Evolutionary conservation across 2,329 filamentous ascomycete genomes (phyloP).

Genomic region (Penicillium glabrum): DNA sequence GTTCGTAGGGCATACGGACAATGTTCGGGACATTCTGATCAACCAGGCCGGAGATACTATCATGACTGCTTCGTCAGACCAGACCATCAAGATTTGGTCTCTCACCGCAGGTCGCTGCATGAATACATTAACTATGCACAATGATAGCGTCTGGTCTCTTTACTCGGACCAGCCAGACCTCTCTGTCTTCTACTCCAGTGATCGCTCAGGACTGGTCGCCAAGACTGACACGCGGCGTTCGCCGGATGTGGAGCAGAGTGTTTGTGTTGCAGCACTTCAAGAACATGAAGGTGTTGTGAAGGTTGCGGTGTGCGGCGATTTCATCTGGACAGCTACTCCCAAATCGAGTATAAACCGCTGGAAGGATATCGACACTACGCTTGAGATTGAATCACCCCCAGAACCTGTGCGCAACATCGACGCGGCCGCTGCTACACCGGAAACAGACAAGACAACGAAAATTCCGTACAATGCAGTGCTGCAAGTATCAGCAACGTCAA

Average conservation of each 20-base stretch:
- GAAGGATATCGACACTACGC: constrained; percentile 78
- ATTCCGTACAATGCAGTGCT: constrained; percentile 78
- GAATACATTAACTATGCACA: constrained; percentile 98
- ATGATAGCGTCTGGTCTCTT: constrained; percentile 95
- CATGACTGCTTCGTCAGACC: constrained; percentile 91
- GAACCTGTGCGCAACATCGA: constrained; percentile 48
- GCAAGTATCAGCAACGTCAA: constrained; percentile 78
- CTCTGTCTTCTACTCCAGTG: constrained; percentile 89
- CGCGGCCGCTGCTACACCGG: constrained; percentile 12
- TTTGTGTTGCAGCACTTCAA: constrained; percentile 87
- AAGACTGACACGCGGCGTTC: constrained; percentile 87
- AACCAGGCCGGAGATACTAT: constrained; percentile 87
- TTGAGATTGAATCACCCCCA: constrained; percentile 58
- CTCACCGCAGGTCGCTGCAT: constrained; percentile 93
- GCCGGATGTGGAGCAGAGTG: constrained; percentile 78
- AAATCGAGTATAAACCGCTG: constrained; percentile 91
- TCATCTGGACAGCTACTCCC: constrained; percentile 87
- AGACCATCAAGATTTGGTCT: constrained; percentile 98
- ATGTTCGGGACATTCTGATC: constrained; percentile 85
- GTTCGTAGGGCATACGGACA: constrained; percentile 95
- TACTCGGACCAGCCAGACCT: constrained; percentile 85
- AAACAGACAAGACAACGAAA: constrained; percentile 45
- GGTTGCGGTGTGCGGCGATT: constrained; percentile 64
- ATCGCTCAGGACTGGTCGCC: constrained; percentile 88
- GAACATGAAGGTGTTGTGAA: constrained; percentile 74